Conservation (phyloP, 1,284 basidiomycete species). For the Puccinia hordei region DNA sequence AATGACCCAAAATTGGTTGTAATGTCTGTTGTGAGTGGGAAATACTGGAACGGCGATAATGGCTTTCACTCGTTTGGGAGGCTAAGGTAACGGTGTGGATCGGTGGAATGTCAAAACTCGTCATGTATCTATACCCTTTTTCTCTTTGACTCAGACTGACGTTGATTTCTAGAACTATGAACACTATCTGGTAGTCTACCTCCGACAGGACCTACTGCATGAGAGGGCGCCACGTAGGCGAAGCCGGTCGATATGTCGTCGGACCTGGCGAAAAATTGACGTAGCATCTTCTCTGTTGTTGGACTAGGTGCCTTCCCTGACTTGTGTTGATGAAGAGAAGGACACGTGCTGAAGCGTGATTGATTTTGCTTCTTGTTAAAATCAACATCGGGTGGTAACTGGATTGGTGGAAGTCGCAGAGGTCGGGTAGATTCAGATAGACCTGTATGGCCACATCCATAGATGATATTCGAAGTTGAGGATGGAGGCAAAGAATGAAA, state of each 20-base stretch:
- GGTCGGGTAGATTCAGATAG: background rate
- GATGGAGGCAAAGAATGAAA: background rate
- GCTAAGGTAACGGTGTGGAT: background rate
- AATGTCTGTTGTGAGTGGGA: background rate
- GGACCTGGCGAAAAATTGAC: constrained; percentile 26
- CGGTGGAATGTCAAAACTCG: background rate
- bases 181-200: background rate
- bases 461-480: background rate
- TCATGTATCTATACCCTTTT: background rate
- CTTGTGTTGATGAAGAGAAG: constrained; percentile 35
- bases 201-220: background rate
- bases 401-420: constrained; percentile 23
- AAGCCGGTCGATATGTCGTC: background rate
- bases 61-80: background rate
- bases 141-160: background rate
- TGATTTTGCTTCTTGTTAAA: constrained; percentile 9
- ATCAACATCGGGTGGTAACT: background rate
- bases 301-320: background rate
- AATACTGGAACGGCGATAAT: constrained; percentile 1
- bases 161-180: background rate
- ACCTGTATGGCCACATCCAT: background rate
- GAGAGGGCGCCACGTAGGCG: background rate
- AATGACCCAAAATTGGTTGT: background rate
- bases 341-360: constrained; percentile 15
- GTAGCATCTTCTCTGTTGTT: background rate